phyloP scores from a whole-genome alignment of 2,329 filamentous ascomycete species.

The Nannizziopsis arthrosporioides region DNA sequence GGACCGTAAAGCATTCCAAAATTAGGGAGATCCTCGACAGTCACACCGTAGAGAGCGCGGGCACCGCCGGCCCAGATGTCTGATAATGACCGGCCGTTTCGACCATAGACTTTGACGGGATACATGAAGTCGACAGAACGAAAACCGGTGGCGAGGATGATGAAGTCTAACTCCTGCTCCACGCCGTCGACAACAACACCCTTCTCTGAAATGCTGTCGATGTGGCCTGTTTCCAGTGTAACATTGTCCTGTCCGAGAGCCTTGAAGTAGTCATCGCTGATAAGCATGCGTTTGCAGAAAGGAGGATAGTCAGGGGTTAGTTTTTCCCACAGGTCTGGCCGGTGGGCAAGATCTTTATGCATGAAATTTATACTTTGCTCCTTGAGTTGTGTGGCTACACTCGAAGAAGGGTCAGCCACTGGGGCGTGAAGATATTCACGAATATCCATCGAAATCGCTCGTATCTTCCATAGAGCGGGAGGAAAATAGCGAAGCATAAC shows the following conservation, averaged over 20 bases:
- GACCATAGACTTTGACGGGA: constrained; percentile 44
- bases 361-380: constrained; percentile 30
- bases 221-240: constrained; percentile 40
- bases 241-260: constrained; percentile 40
- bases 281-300: constrained; percentile 46
- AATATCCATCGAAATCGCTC: constrained; percentile 44
- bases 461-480: constrained; percentile 39
- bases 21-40: constrained; percentile 43
- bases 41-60: constrained; percentile 41
- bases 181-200: constrained; percentile 38
- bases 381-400: constrained; percentile 33
- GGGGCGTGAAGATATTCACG: constrained; percentile 41
- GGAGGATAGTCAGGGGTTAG: constrained; percentile 44
- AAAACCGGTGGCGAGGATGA: constrained; percentile 50
- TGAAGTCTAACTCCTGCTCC: constrained; percentile 42
- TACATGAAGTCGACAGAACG: constrained; percentile 48
- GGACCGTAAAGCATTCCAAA: constrained; percentile 49
- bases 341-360: constrained; percentile 37
- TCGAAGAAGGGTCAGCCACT: constrained; percentile 30
- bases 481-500: constrained; percentile 41
- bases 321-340: constrained; percentile 42
- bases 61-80: constrained; percentile 46
- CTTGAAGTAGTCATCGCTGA: constrained; percentile 46
- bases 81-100: constrained; percentile 31
- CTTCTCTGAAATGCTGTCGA: constrained; percentile 36